phyloP scores from a whole-genome alignment of 2,329 filamentous ascomycete species.

The Botryosphaeria agaves region DNA sequence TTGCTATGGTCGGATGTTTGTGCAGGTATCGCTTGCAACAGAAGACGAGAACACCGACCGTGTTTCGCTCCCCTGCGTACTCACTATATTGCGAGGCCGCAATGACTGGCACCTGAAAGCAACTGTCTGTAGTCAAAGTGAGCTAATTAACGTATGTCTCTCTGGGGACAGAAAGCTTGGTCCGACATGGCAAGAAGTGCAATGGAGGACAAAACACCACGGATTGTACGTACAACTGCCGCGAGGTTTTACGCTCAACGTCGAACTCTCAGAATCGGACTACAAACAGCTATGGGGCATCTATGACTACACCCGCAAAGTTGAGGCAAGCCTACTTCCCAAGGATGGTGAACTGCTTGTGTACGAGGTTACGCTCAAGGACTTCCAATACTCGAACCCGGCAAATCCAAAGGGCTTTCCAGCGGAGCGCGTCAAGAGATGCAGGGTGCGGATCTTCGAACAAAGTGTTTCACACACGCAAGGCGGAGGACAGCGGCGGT shows the following conservation, averaged over 20 bases:
- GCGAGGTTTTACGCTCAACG: conserved; percentile 54
- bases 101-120: conserved; percentile 54
- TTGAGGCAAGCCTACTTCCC: conserved; percentile 53
- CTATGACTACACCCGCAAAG: conserved; percentile 66
- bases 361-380: conserved; percentile 50
- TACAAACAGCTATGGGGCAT: conserved; percentile 67
- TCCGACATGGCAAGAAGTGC: conserved; percentile 64
- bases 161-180: conserved; percentile 50
- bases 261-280: conserved; percentile 59
- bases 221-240: conserved; percentile 54
- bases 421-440: conserved; percentile 52
- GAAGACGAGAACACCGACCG: conserved; percentile 50
- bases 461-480: conserved; percentile 49
- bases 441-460: conserved; percentile 62
- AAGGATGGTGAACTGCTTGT: conserved; percentile 51
- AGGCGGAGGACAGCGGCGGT: conserved; percentile 51
- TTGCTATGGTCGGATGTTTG: conserved; percentile 62
- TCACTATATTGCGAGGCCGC: conserved; percentile 57
- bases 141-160: conserved; percentile 57
- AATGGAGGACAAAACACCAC: conserved; percentile 54
- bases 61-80: conserved; percentile 52
- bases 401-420: conserved; percentile 58
- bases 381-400: conserved; percentile 69
- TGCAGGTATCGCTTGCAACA: conserved; percentile 58
- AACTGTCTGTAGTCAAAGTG: conserved; percentile 63